Evolutionary conservation across 2,329 filamentous ascomycete species (phyloP).

Genomic region (Xylariaceae sp.): DNA sequence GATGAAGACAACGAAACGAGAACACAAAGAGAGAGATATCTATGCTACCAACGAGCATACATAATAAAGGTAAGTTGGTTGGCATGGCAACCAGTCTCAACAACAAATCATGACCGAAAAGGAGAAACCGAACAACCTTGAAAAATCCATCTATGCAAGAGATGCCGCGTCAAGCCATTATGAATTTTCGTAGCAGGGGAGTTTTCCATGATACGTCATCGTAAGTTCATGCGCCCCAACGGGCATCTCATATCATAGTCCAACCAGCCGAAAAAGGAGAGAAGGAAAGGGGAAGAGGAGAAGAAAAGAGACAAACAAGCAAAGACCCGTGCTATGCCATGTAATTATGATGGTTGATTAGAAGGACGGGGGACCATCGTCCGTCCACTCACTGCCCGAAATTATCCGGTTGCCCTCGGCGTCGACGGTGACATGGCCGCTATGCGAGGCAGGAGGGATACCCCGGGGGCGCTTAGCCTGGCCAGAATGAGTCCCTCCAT

Average conservation of each 20-base stretch:
- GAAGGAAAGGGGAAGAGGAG: not conserved
- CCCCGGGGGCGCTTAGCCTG: constrained; percentile 51
- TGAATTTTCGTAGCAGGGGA: constrained; percentile 2
- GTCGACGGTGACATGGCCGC: constrained; percentile 47
- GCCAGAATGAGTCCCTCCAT: constrained; percentile 36
- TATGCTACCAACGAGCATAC: constrained; percentile 2
- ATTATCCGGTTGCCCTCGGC: constrained; percentile 57
- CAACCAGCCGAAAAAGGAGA: constrained; percentile 18
- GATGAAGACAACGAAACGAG: constrained; percentile 19
- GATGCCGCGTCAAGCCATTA: constrained; percentile 5
- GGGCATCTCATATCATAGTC: constrained; percentile 29
- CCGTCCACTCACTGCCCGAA: constrained; percentile 63
- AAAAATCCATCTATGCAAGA: not conserved
- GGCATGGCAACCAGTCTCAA: too few species aligned
- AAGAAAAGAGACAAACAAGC: not conserved
- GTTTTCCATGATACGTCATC: constrained; percentile 26
- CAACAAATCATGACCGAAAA: constrained; percentile 3
- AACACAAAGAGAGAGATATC: constrained; percentile 13
- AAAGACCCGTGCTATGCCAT: constrained; percentile 28
- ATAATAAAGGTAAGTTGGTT: too few species aligned
- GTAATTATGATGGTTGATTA: constrained; percentile 29
- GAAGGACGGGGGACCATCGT: constrained; percentile 47
- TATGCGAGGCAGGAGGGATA: constrained; percentile 46
- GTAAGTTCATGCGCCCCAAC: constrained; percentile 21
- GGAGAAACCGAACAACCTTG: not conserved